A percentile compares a stretch with the other conserved stretches of the same genome.
Conservation (phyloP, 305 asterid species). For the Andrographis paniculata region DNA sequence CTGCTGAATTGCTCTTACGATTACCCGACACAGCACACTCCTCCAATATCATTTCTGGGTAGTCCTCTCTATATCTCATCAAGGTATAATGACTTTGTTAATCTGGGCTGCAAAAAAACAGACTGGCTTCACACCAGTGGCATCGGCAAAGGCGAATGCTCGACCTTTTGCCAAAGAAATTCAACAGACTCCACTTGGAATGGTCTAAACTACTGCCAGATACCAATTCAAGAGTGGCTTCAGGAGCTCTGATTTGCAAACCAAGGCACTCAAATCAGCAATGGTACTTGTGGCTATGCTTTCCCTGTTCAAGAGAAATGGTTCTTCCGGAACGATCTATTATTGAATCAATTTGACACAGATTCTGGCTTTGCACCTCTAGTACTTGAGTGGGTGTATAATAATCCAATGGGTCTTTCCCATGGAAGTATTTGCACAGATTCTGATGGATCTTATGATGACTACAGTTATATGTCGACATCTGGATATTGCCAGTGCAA, state of each 20-base stretch:
- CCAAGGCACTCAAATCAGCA: not conserved
- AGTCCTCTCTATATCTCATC: conserved; percentile 26
- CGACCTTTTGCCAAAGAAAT: conserved; percentile 19
- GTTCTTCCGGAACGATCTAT: conserved; percentile 16
- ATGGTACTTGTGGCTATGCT: conserved; percentile 21
- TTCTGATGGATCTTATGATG: not conserved
- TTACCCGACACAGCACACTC: not conserved
- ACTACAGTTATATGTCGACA: not conserved
- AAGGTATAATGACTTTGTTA: conserved; percentile 18
- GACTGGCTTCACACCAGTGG: conserved; percentile 22
- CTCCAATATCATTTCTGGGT: conserved; percentile 6
- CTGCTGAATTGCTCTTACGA: conserved; percentile 22
- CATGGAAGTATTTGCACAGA: not conserved
- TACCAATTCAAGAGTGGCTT: conserved; percentile 7
- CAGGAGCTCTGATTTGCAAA: conserved; percentile 15
- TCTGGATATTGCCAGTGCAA: conserved; percentile 5
- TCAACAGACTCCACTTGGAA: conserved; percentile 14
- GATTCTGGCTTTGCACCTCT: conserved; percentile 18
- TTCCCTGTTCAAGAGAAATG: conserved; percentile 25
- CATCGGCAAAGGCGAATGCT: conserved; percentile 22
- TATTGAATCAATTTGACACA: conserved; percentile 20
- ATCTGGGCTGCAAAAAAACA: conserved; percentile 22
- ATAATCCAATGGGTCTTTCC: not conserved
- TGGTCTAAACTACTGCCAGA: conserved; percentile 30
- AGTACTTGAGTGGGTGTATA: conserved; percentile 18